These are phyloP conservation scores for Centella asiatica DNA, from an alignment of 129 eudicot species.

Conservation along the genomic window DNA sequence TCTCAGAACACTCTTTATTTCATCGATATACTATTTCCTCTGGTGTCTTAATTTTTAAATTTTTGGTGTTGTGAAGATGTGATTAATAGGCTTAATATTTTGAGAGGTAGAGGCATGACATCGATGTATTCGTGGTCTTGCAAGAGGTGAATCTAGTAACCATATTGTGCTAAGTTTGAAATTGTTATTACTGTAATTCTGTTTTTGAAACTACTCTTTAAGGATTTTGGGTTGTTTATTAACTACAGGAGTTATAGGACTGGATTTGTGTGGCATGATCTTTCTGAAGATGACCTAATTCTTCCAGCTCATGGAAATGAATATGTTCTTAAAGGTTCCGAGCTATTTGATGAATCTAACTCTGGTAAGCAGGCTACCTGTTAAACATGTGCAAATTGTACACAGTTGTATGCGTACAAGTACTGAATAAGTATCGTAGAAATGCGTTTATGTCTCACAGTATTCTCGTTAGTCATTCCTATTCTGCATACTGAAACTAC, in stretches of 20 bases:
- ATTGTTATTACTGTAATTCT: background rate
- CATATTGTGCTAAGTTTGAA: background rate
- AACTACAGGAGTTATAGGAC: slow-evolving; percentile 82
- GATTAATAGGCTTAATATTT: slow-evolving; percentile 69
- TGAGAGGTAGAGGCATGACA: slow-evolving; percentile 98
- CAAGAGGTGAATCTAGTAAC: slow-evolving; percentile 58
- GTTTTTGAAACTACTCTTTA: background rate
- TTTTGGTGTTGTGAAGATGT: slow-evolving; percentile 55
- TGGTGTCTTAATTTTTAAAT: background rate
- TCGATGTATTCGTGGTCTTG: slow-evolving; percentile 96
- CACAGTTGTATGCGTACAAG: too few relatives aligned
- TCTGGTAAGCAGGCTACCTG: slow-evolving; percentile 32
- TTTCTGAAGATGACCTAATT: slow-evolving; percentile 78
- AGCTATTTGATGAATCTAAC: slow-evolving; percentile 70
- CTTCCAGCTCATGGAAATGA: slow-evolving; percentile 89
- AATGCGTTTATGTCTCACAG: too few relatives aligned
- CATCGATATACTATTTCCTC: background rate
- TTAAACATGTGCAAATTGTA: too few relatives aligned
- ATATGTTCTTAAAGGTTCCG: slow-evolving; percentile 96
- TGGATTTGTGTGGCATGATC: slow-evolving; percentile 98
- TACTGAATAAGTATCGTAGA: too few relatives aligned
- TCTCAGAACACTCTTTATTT: background rate
- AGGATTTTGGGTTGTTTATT: slow-evolving; percentile 8
- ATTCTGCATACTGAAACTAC: too few relatives aligned
- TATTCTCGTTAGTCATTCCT: too few relatives aligned